Conservation (phyloP, 1,284 basidiomycete species). For the Puccinia novopanici region DNA sequence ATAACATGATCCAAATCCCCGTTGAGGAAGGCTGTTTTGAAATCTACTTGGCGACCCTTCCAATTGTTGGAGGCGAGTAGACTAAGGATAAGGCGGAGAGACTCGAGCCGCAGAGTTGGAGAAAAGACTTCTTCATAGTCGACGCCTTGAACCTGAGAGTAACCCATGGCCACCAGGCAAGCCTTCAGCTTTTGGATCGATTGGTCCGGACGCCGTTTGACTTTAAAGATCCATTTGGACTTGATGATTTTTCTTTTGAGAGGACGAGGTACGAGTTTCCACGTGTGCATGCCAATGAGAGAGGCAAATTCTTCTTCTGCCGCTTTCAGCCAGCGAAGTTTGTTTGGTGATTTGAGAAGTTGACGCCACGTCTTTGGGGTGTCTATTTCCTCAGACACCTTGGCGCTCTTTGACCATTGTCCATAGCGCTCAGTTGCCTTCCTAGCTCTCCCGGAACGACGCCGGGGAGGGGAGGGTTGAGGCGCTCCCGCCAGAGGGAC, state of each 20-base stretch:
- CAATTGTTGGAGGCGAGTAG: no score
- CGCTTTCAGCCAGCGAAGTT: no score
- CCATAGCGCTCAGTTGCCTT: no score
- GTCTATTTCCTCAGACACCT: neutral
- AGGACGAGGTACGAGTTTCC: conserved; percentile 3
- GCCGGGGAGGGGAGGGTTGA: neutral
- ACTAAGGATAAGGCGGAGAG: no score
- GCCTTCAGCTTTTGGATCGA: no score
- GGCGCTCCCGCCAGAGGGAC: neutral
- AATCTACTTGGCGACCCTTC: no score
- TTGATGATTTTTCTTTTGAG: neutral
- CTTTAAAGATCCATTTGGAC: neutral
- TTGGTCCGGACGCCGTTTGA: no score
- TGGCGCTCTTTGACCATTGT: neutral
- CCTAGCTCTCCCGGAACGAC: neutral
- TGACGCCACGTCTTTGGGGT: conserved; percentile 25
- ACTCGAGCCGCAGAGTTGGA: neutral
- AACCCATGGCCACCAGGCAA: no score
- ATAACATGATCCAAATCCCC: no score
- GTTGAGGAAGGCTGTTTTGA: no score
- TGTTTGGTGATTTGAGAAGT: conserved; percentile 6
- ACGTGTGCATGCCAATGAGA: no score
- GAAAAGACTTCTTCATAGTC: neutral
- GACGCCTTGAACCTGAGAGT: neutral
- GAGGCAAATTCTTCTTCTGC: no score